These are phyloP conservation scores for Pseudogymnoascus pannorum DNA, from an alignment of 2,329 filamentous ascomycete species.

Conservation along the genomic window DNA sequence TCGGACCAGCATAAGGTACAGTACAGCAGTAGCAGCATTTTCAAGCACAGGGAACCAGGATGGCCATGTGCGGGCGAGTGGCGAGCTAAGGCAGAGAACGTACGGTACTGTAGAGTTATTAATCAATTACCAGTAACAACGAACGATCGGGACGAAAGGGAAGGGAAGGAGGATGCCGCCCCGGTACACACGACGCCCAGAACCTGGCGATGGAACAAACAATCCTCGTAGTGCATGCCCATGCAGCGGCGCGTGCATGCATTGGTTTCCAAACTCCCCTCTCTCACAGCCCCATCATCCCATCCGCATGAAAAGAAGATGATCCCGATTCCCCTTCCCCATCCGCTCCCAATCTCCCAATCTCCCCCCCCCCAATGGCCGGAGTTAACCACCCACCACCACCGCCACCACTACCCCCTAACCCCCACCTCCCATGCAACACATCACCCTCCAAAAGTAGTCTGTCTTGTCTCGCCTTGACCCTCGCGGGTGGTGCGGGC, in stretches of 20 bases:
- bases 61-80: neutral
- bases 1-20: slow-evolving; percentile 7
- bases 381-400: too few species aligned
- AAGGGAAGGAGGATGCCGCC: neutral
- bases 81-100: too few species aligned
- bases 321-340: neutral
- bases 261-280: neutral
- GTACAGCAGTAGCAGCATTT: neutral
- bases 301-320: neutral
- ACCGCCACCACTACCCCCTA: neutral
- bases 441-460: neutral
- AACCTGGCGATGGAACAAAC: neutral
- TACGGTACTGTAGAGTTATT: too few species aligned
- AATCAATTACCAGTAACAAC: too few species aligned
- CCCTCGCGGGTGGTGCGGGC: neutral
- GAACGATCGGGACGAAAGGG: too few species aligned
- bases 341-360: slow-evolving; percentile 2
- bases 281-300: neutral
- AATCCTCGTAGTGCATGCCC: neutral
- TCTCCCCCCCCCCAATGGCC: neutral
- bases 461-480: neutral
- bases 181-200: neutral
- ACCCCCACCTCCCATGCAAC: neutral
- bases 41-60: neutral
- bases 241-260: neutral